These are phyloP conservation scores for Limonomyces culmigenus DNA, from an alignment of 1,284 basidiomycete species.

Conservation along the genomic window DNA sequence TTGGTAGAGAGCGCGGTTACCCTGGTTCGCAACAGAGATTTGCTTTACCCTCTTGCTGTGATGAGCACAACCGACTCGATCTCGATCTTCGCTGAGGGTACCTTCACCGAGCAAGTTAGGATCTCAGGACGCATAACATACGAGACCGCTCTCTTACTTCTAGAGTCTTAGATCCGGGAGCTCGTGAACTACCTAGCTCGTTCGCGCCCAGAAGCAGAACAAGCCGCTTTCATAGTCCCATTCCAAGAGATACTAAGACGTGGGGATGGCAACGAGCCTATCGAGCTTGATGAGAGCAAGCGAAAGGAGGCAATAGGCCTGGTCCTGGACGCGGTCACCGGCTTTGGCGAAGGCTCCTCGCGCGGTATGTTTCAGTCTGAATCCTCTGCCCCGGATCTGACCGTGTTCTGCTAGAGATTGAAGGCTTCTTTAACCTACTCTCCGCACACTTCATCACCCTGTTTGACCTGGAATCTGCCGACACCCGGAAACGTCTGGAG, in stretches of 20 bases:
- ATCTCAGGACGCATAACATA: neutral
- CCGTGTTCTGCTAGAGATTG: constrained; percentile 36
- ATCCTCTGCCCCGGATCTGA: neutral
- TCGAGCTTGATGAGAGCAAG: constrained; percentile 34
- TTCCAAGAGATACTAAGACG: constrained; percentile 45
- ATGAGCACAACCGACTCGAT: constrained; percentile 50
- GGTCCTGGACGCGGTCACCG: constrained; percentile 43
- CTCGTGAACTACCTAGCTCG: constrained; percentile 63
- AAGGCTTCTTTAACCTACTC: constrained; percentile 76
- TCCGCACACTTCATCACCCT: constrained; percentile 52
- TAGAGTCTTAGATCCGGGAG: constrained; percentile 54
- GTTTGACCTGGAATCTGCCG: constrained; percentile 34
- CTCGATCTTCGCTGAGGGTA: constrained; percentile 76
- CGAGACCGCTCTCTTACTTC: constrained; percentile 3
- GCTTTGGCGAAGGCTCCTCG: constrained; percentile 57
- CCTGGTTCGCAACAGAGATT: no score
- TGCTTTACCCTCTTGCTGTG: constrained; percentile 9
- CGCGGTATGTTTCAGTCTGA: constrained; percentile 30
- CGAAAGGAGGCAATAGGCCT: constrained; percentile 36
- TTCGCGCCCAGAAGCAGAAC: constrained; percentile 51
- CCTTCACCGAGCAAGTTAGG: constrained; percentile 71
- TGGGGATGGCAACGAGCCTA: constrained; percentile 31
- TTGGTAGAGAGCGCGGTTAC: no score
- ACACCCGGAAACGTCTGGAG: constrained; percentile 30
- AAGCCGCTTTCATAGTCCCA: constrained; percentile 41